A percentile compares a stretch with the other conserved stretches of the same genome.
phyloP scores from a whole-genome alignment of 306 rosid genomes.

The Pachyrhizus erosus region DNA sequence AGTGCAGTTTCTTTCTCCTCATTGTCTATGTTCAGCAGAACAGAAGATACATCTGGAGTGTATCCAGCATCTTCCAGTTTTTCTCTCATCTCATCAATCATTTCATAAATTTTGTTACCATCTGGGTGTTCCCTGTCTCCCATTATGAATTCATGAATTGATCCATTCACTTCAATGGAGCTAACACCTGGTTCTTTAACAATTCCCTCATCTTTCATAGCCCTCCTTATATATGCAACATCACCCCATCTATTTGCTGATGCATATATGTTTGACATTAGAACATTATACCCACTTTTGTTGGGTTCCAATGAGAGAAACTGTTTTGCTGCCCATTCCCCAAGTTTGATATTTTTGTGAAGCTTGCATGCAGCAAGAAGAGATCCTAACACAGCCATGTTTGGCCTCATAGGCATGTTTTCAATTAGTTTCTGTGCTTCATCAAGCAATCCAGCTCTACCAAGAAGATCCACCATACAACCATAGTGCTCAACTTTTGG shows the following conservation, averaged over 20 bases:
- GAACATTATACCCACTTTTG: slow-evolving; percentile 60
- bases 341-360: slow-evolving; percentile 56
- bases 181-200: slow-evolving; percentile 70
- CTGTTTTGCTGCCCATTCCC: slow-evolving; percentile 63
- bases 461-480: slow-evolving; percentile 75
- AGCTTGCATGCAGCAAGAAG: slow-evolving; percentile 69
- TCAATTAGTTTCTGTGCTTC: slow-evolving; percentile 57
- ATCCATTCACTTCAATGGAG: slow-evolving; percentile 65
- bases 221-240: slow-evolving; percentile 58
- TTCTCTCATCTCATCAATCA: slow-evolving; percentile 61
- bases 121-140: slow-evolving; percentile 65
- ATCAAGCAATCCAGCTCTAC: slow-evolving; percentile 61
- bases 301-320: slow-evolving; percentile 64
- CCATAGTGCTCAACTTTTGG: slow-evolving; percentile 73
- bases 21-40: slow-evolving; percentile 56
- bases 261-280: slow-evolving; percentile 78
- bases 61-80: slow-evolving; percentile 64
- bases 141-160: slow-evolving; percentile 62
- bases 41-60: slow-evolving; percentile 55
- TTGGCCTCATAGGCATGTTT: slow-evolving; percentile 69
- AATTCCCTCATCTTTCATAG: slow-evolving; percentile 55
- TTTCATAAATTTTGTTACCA: slow-evolving; percentile 52
- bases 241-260: slow-evolving; percentile 63
- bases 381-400: slow-evolving; percentile 62
- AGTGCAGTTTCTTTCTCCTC: slow-evolving; percentile 68